Base-by-base conservation (phyloP, 192 early-diverging fungal species). In the Jimgerdemannia flammicorona region DNA sequence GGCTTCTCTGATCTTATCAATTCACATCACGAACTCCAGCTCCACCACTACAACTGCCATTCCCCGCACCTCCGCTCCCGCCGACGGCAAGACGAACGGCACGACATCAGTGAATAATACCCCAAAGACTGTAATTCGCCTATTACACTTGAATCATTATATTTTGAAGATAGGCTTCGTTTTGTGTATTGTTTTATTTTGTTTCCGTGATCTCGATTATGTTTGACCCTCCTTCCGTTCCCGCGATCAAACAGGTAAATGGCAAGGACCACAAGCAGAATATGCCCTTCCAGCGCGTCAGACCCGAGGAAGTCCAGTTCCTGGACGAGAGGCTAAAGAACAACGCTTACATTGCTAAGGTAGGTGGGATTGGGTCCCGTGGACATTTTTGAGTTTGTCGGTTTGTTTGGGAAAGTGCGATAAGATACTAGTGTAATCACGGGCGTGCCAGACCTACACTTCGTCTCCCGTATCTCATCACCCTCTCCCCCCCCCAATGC, bases 261-360 rank as follows among this genome's bases (percentile, higher is more conserved):
- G 49, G 49, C 49, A 59, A 59, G 49, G 14, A 59, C 6, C 49
- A 2, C 49, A 40, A 41, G 40, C 82, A 83, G 65, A 85, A 81
- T 66, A 87, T 84, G 44, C 94, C 93, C 4, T 98, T 98, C 82
- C 92, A 93, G 79, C 91, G 97, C 67, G 88, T 98, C 44, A 86
- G 86, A 43, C 87, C 88, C 41, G 92, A 95, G 71, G 90, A 96
- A 73, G 95, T 98, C 1, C 85, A 84, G n/a, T 96, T 96, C 74
- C 71, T 85, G 2, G 89, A 95, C 79, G 91, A 95, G 4, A 79
- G 91, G 64, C 82, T 97, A 68, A 94, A 93, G 80, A 93, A 97
- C 83, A 98, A 97, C 81, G 84, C 87, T 7, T 95, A 93, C 78
- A 84, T 81, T 69, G 67, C 76, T 72, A 91, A 93, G 80, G 85